phyloP scores from a whole-genome alignment of 345 rosid species.

The Gossypium stocksii region DNA sequence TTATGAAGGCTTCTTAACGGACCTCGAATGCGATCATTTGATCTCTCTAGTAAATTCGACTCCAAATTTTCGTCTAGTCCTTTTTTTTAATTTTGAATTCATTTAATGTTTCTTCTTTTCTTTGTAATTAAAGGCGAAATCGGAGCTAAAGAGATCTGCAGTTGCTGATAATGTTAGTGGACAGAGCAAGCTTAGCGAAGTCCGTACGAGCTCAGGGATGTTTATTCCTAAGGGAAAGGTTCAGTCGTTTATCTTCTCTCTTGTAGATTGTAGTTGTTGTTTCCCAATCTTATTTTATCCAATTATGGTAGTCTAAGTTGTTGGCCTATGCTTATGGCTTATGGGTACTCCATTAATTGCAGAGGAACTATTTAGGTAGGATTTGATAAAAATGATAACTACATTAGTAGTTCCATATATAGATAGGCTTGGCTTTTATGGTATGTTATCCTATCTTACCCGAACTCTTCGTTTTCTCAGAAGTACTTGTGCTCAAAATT shows the following conservation, averaged over 20 bases:
- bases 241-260: background rate
- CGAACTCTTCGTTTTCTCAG: background rate
- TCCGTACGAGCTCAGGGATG: slow-evolving; percentile 94
- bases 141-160: slow-evolving; percentile 88
- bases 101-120: slow-evolving; percentile 5
- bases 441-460: background rate
- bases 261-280: background rate
- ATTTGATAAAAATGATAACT: background rate
- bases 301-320: slow-evolving; percentile 1
- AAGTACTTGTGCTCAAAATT: background rate
- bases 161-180: slow-evolving; percentile 90
- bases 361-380: background rate
- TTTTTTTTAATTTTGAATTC: background rate
- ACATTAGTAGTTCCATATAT: background rate
- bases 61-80: background rate
- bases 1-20: slow-evolving; percentile 84
- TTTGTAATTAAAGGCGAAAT: slow-evolving; percentile 53
- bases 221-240: slow-evolving; percentile 90
- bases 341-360: background rate
- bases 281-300: background rate
- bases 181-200: slow-evolving; percentile 76
- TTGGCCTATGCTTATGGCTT: background rate
- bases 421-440: background rate
- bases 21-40: slow-evolving; percentile 92
- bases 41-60: slow-evolving; percentile 65